phyloP scores from a whole-genome alignment of 768 basidiomycete genomes.

The Suillus cothurnatus region DNA sequence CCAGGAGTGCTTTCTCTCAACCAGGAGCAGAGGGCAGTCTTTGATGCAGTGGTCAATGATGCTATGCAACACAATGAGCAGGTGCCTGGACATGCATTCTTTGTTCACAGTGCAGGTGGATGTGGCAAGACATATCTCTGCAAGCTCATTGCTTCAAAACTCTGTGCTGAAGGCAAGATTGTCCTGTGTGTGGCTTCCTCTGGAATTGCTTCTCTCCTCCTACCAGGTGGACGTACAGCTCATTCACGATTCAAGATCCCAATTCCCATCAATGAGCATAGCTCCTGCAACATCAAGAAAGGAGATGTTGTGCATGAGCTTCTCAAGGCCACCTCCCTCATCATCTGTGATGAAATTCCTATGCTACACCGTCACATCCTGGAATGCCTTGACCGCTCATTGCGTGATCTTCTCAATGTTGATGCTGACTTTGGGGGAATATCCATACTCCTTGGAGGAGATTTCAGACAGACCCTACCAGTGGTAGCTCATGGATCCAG shows the following conservation, averaged over 20 bases:
- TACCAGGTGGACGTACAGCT: slow-evolving; percentile 45
- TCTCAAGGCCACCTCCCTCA: no score
- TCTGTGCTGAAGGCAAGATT: slow-evolving; percentile 33
- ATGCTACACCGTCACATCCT: slow-evolving; percentile 38
- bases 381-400: slow-evolving; percentile 44
- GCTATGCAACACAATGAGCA: slow-evolving; percentile 15
- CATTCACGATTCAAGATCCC: slow-evolving; percentile 50
- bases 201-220: slow-evolving; percentile 48
- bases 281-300: no score
- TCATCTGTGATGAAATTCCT: slow-evolving; percentile 38
- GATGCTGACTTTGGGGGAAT: slow-evolving; percentile 42
- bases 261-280: no score
- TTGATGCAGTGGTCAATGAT: slow-evolving; percentile 29
- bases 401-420: slow-evolving; percentile 34
- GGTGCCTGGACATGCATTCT: slow-evolving; percentile 28
- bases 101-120: slow-evolving; percentile 44
- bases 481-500: slow-evolving; percentile 40
- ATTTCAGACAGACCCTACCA: slow-evolving; percentile 52
- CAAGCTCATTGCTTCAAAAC: slow-evolving; percentile 34
- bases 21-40: slow-evolving; percentile 30
- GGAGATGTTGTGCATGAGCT: no score
- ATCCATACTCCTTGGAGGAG: slow-evolving; percentile 41
- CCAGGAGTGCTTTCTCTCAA: slow-evolving; percentile 13
- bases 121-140: slow-evolving; percentile 44
- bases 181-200: slow-evolving; percentile 53